These are phyloP conservation scores for Takashimella koratensis DNA, from an alignment of 1,284 basidiomycete species.

Conservation along the genomic window DNA sequence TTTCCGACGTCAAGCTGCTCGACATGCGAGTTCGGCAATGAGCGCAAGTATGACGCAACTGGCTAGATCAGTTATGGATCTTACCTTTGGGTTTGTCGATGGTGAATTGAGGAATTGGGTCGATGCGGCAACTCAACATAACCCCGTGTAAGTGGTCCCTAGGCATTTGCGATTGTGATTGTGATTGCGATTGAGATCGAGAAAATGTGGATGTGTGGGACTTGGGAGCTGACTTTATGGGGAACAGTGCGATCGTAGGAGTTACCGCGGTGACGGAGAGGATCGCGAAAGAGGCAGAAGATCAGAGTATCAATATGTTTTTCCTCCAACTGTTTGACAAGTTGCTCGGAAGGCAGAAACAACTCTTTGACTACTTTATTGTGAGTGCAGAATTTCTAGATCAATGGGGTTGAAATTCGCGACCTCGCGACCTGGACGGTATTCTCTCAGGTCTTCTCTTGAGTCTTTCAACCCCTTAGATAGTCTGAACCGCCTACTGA, in stretches of 20 bases:
- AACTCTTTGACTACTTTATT: constrained; percentile 69
- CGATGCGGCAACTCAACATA: constrained; percentile 70
- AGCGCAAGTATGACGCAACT: constrained; percentile 71
- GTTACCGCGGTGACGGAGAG: constrained; percentile 75
- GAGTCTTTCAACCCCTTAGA: too few species aligned
- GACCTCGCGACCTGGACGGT: too few species aligned
- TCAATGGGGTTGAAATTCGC: too few species aligned
- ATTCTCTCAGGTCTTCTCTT: too few species aligned
- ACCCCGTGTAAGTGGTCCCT: constrained; percentile 63
- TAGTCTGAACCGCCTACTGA: background rate
- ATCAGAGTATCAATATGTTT: constrained; percentile 73
- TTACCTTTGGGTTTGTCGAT: constrained; percentile 91
- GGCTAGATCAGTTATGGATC: constrained; percentile 80
- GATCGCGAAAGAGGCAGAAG: constrained; percentile 67
- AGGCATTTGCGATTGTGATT: background rate
- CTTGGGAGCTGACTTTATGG: background rate
- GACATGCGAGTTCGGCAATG: constrained; percentile 58
- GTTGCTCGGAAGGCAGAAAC: constrained; percentile 71
- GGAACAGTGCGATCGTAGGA: constrained; percentile 78
- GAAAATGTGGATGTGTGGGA: background rate
- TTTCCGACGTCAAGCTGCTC: constrained; percentile 82
- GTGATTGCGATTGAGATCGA: too few species aligned
- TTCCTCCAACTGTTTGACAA: constrained; percentile 71
- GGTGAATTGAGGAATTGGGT: constrained; percentile 80
- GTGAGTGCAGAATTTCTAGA: too few species aligned